Percentiles rank a stretch among this genome's conserved stretches.
Conservation (phyloP, 2,329 filamentous ascomycete genomes). For the Lasiodiplodia citricola region DNA sequence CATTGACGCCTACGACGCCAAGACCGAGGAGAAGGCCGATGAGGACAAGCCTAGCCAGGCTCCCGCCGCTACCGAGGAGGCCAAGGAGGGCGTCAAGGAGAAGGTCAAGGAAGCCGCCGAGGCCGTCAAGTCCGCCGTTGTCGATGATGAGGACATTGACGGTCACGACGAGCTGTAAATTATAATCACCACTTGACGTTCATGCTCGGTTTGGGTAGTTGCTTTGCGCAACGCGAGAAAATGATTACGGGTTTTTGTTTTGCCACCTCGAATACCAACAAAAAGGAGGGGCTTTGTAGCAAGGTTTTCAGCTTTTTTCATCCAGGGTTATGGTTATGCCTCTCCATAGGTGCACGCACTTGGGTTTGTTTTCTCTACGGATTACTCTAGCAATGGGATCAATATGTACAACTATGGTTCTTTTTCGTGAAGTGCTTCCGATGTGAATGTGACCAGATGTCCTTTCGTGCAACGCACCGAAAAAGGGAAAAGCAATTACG, state of each 20-base stretch:
- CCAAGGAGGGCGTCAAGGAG: slow-evolving; percentile 49
- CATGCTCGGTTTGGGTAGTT: slow-evolving; percentile 3
- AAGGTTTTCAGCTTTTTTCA: not conserved
- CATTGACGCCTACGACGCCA: slow-evolving; percentile 68
- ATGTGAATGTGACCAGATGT: not conserved
- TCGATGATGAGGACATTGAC: slow-evolving; percentile 37
- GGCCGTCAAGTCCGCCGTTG: slow-evolving; percentile 44
- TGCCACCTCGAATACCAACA: slow-evolving; percentile 19
- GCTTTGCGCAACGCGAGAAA: slow-evolving; percentile 14
- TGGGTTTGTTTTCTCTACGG: not conserved
- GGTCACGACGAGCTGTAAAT: slow-evolving; percentile 77
- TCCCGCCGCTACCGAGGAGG: slow-evolving; percentile 48
- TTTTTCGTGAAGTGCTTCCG: not conserved
- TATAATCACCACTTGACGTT: slow-evolving; percentile 2
- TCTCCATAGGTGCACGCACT: not conserved
- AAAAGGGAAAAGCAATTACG: not conserved
- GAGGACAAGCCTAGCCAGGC: slow-evolving; percentile 54
- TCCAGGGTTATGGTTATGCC: not conserved
- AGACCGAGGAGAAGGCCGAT: slow-evolving; percentile 60
- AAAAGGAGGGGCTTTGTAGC: not conserved
- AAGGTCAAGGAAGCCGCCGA: slow-evolving; percentile 33
- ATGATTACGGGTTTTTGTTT: slow-evolving; percentile 7
- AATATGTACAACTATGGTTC: not conserved
- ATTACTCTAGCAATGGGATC: not conserved
- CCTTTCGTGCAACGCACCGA: not conserved